Evolutionary conservation across 2,329 filamentous ascomycete genomes (phyloP).

Genomic region (Aureobasidium sp.): DNA sequence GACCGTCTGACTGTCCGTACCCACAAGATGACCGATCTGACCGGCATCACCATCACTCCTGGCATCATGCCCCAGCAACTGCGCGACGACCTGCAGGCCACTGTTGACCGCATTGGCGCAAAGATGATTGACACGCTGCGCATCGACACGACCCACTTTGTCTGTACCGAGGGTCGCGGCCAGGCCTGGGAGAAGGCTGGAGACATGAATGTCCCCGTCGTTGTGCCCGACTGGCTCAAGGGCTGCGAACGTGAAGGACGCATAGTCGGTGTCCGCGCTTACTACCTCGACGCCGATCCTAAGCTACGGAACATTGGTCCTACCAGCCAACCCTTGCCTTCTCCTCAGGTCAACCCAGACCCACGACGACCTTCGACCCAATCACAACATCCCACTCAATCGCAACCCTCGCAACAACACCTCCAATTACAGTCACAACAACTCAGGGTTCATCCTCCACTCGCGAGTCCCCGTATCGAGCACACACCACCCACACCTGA

Average conservation of each 20-base stretch:
- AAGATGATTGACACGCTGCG: constrained; percentile 83
- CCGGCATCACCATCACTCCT: constrained; percentile 87
- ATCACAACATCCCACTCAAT: neutral
- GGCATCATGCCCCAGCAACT: constrained; percentile 69
- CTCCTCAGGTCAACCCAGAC: constrained; percentile 8
- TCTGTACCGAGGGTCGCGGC: constrained; percentile 87
- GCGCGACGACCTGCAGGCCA: constrained; percentile 62
- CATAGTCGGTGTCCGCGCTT: constrained; percentile 88
- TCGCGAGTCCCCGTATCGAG: constrained; percentile 38
- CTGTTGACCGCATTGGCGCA: constrained; percentile 81
- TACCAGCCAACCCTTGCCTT: constrained; percentile 16
- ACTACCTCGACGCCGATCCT: constrained; percentile 84
- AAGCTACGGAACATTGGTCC: constrained; percentile 47
- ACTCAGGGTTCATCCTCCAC: constrained; percentile 20
- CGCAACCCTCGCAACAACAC: constrained; percentile 13
- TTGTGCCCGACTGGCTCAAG: constrained; percentile 93
- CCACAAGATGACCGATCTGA: constrained; percentile 97
- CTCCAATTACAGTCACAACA: constrained; percentile 18
- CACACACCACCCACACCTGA: constrained; percentile 45
- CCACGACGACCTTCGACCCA: neutral
- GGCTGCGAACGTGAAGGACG: constrained; percentile 90
- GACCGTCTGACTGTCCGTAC: constrained; percentile 80
- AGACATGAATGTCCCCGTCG: constrained; percentile 96
- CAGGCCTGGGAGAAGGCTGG: constrained; percentile 91
- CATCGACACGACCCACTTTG: constrained; percentile 97